Evolutionary conservation across 768 basidiomycete species (phyloP), one percentile per base, ranked within the genome.

Genomic region (Boletus vinaceobasis): DNA sequence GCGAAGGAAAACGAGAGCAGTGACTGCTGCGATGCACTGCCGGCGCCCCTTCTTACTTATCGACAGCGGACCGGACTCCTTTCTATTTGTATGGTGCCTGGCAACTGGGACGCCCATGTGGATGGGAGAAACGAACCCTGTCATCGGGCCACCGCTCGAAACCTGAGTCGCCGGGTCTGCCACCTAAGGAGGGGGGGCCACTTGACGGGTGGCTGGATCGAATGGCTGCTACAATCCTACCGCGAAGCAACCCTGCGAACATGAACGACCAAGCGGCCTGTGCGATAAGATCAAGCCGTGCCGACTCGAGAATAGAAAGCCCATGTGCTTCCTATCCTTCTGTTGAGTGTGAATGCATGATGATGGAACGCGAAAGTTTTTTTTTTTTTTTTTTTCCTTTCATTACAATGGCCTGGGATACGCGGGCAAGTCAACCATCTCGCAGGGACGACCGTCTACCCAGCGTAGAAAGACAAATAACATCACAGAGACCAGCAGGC

Each of bases 181-280:
- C 27, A 8, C 3, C 13, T n/a, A 13, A 26, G 37, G 36, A 5
- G 36, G 17, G 17, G 23, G 23, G 4, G 15, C 6, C 19, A 15
- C 17, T 38, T 19, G 23, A 42, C 8, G n/a, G 11, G 19, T 19
- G 29, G 37, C 15, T 21, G 33, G 36, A 35, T 44, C n/a, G 29
- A 39, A 43, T 35, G 32, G 8, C 45, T 51, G 50, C 38, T 53
- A 7, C 33, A 53, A 23, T 57, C 52, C 55, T 60, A 60, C 62
- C 62, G 62, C 63, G 62, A 64, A 64, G 63, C 63, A 49, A 45
- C 39, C 6, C 17, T 47, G 54, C 52, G 52, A 53, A 63, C 5
- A 47, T 60, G 61, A 39, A 42, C 53, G 48, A 39, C 39, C 37
- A 57, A 21, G 26, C 10, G 21, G 8, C 27, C n/a, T 44, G 40